Percentiles rank a stretch among this genome's conserved stretches.
Evolutionary conservation across 1,139 yeast species (phyloP).

Genomic region (Diutina mesorugosa): DNA sequence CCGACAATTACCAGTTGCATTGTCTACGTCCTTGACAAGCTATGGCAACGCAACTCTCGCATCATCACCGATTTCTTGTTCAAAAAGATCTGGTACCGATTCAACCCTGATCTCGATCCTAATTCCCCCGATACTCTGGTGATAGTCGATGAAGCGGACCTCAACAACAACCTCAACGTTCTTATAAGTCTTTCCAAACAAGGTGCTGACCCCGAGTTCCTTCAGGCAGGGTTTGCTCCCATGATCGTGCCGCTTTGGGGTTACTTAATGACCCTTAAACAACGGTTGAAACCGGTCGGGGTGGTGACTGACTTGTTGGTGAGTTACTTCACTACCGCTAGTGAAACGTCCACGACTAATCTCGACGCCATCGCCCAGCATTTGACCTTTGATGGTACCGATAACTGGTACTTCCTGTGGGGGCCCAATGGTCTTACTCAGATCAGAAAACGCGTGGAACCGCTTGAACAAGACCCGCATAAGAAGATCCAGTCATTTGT

Average conservation of each 20-base stretch:
- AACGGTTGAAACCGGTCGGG: conserved; percentile 24
- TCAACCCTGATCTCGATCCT: conserved; percentile 20
- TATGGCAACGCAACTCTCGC: conserved; percentile 38
- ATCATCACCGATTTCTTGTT: conserved; percentile 52
- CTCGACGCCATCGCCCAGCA: conserved; percentile 23
- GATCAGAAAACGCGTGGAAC: conserved; percentile 17
- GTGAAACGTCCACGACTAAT: conserved; percentile 9
- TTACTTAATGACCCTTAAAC: conserved; percentile 36
- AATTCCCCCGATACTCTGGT: conserved; percentile 7
- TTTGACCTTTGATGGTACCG: conserved; percentile 29
- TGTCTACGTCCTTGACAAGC: conserved; percentile 37
- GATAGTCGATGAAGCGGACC: conserved; percentile 29
- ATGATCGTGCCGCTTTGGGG: conserved; percentile 47
- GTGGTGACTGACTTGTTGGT: conserved; percentile 35
- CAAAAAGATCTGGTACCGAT: conserved; percentile 28
- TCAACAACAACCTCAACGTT: conserved; percentile 57
- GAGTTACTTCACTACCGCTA: conserved; percentile 29
- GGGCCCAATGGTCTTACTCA: conserved; percentile 47
- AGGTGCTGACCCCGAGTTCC: conserved; percentile 28
- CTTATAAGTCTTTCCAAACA: conserved; percentile 48
- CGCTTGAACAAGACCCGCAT: not conserved
- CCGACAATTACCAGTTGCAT: conserved; percentile 50
- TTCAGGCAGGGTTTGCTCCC: conserved; percentile 28
- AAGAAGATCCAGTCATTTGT: conserved; percentile 18
- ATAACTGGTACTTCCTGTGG: conserved; percentile 35